Evolutionary conservation across 73 alveolate genomes (phyloP).

Genomic region (Uronychia setigera): DNA sequence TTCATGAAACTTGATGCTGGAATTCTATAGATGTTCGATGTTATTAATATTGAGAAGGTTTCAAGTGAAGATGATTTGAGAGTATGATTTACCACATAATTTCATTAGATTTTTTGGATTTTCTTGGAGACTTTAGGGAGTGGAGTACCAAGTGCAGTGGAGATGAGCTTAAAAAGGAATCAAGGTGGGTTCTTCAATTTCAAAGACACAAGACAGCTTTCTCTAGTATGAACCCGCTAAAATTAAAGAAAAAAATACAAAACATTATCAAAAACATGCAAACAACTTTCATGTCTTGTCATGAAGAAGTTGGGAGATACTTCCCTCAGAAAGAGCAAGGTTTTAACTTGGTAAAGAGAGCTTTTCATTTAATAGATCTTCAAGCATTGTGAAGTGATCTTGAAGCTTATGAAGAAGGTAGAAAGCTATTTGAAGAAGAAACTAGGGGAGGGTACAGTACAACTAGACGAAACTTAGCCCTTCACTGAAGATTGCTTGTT

Average conservation of each 20-base stretch:
- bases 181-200: neutral
- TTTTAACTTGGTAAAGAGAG: no score
- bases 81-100: neutral
- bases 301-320: neutral
- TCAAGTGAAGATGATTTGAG: neutral
- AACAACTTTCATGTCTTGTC: neutral
- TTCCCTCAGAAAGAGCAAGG: neutral
- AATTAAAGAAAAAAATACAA: neutral
- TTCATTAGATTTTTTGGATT: neutral
- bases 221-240: neutral
- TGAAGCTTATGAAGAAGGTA: neutral
- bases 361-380: neutral
- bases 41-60: neutral
- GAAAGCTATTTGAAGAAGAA: neutral
- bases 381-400: neutral
- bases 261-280: neutral
- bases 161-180: neutral
- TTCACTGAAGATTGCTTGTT: neutral
- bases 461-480: neutral
- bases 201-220: neutral
- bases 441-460: no score
- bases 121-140: neutral
- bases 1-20: neutral
- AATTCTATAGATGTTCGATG: neutral
- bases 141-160: neutral